These are phyloP conservation scores for Toxoplasma gondii DNA, from an alignment of 169 alveolate species.

Conservation along the genomic window DNA sequence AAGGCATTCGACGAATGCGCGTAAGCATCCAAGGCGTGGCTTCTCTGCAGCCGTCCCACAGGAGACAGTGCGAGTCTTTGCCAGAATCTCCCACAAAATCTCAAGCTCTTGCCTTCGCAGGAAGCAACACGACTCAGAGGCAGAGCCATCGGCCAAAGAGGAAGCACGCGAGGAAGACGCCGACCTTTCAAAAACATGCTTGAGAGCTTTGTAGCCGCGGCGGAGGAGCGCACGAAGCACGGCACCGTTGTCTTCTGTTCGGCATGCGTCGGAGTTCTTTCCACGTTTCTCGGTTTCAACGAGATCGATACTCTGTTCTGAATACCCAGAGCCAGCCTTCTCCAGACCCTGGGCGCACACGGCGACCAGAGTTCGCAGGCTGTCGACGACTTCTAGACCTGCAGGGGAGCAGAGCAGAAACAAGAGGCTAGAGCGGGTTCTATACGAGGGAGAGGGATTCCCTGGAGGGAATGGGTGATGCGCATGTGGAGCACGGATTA, in stretches of 20 bases:
- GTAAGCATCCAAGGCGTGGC: slow-evolving; percentile 28
- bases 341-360: not conserved
- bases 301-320: too few relatives aligned
- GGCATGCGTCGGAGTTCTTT: not conserved
- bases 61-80: not conserved
- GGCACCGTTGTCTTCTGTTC: not conserved
- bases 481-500: too few relatives aligned
- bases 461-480: too few relatives aligned
- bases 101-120: not conserved
- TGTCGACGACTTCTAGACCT: not conserved
- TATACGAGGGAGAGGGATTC: too few relatives aligned
- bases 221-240: slow-evolving; percentile 6
- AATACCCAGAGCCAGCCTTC: too few relatives aligned
- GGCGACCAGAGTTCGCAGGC: not conserved
- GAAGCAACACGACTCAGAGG: not conserved
- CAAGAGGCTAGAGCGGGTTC: too few relatives aligned
- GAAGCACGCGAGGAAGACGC: not conserved
- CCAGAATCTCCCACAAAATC: not conserved
- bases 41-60: slow-evolving; percentile 24
- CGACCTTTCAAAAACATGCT: slow-evolving; percentile 14
- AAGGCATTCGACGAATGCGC: slow-evolving; percentile 4
- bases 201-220: slow-evolving; percentile 31
- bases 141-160: not conserved
- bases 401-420: not conserved
- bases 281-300: not conserved